phyloP scores from a whole-genome alignment of 1,284 basidiomycete species.

The Peniophora sp. region DNA sequence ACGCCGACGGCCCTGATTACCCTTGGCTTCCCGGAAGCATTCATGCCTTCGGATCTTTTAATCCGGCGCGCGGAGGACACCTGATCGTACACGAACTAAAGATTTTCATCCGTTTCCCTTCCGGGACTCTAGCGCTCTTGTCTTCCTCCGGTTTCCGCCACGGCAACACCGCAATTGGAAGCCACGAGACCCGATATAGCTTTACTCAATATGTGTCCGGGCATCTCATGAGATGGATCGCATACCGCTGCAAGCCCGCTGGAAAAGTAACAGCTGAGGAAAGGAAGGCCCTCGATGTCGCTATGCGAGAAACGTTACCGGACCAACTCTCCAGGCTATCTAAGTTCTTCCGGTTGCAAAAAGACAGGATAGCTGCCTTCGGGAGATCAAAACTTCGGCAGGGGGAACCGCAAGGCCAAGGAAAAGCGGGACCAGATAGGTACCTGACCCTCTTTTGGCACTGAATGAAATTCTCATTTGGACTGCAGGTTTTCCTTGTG shows the following conservation, averaged over 20 bases:
- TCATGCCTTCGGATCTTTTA: slow-evolving; percentile 15
- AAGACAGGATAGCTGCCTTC: too few species aligned
- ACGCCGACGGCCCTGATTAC: slow-evolving; percentile 15
- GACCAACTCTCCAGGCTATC: background rate
- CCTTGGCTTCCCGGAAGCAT: slow-evolving; percentile 16
- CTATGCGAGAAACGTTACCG: background rate
- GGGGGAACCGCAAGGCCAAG: too few species aligned
- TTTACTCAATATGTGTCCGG: slow-evolving; percentile 19
- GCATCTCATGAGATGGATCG: slow-evolving; percentile 16
- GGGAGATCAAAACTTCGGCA: too few species aligned
- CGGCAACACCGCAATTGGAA: slow-evolving; percentile 16
- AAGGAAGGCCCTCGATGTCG: background rate
- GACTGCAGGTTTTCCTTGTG: too few species aligned
- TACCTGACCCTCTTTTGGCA: too few species aligned
- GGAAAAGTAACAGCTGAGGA: background rate
- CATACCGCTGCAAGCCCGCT: slow-evolving; percentile 10
- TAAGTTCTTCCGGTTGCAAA: too few species aligned
- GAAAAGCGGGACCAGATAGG: too few species aligned
- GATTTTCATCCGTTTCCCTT: slow-evolving; percentile 17
- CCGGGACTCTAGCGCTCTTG: slow-evolving; percentile 14
- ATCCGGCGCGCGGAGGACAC: slow-evolving; percentile 17
- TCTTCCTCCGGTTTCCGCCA: slow-evolving; percentile 20
- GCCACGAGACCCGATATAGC: slow-evolving; percentile 12
- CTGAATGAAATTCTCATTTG: too few species aligned
- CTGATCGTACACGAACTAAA: slow-evolving; percentile 18